Base-by-base conservation (phyloP, 2,329 filamentous ascomycete genomes). In the Diplodia scrobiculata region DNA sequence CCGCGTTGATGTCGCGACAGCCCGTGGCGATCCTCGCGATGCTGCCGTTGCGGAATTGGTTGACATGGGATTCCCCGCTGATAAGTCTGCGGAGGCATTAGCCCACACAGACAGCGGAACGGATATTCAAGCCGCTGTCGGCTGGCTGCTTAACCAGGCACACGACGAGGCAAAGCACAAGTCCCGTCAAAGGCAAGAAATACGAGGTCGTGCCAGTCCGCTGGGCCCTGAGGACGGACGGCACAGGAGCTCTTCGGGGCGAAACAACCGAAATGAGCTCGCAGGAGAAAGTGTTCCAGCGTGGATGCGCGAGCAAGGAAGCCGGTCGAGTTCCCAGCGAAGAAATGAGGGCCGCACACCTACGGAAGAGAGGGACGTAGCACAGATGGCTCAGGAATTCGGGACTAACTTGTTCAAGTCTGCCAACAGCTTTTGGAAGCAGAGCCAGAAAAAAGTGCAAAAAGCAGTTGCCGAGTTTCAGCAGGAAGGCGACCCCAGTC, bases 381-480 rank as follows among this genome's bases (percentile, higher is more conserved):
- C 91, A 17, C 92, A 94, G 73, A 85, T 89, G 51, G 94, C 94
- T 2, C 87, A 91, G 5, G 90, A 93, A 38, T 84, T 98, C 73
- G 91, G 95, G 0, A 91, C 82, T 52, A 96, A 85, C 68, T 79
- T 99, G 13, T 88, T 98, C 77, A 99, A 99, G 76, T 95, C 93
- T 2, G 95, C 95, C 1, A 96, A 96, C 70, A 94, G 91, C 0
- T 80, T 98, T 0, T 99, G 95, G 95, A 99, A 97, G 75, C 91
- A 90, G 2, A 89, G 94, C 0, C 91, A 93, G 74, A 99, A 97
- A 78, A 93, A 91, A 75, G 86, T 98, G 67, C 92, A 96, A 73
- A 92, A 95, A 77, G 94, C 92, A 4, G 91, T 98, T 38, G 88
- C 92, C 9, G 95, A 99, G 17, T 90, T 98, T 67, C 86, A 87